Evolutionary conservation across 1,284 basidiomycete species (phyloP).

Genomic region (Agroathelia rolfsii): DNA sequence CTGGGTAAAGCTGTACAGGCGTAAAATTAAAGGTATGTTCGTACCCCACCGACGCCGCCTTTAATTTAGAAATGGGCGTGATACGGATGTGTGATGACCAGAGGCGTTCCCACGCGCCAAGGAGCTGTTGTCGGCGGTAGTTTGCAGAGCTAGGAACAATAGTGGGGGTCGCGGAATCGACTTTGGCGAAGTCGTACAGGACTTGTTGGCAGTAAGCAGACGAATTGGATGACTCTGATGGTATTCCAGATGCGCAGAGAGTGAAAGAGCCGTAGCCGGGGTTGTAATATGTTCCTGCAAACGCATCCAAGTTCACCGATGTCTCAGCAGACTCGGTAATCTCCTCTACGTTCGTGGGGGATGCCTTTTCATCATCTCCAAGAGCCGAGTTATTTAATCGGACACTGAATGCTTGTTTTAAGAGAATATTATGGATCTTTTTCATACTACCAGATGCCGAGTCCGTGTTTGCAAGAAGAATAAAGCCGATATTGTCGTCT

Average conservation of each 20-base stretch:
- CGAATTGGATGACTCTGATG: too few relatives aligned
- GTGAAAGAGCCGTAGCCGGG: constrained; percentile 26
- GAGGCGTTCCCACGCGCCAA: constrained; percentile 19
- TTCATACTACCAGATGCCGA: constrained; percentile 8
- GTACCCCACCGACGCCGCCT: too few relatives aligned
- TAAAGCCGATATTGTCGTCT: constrained; percentile 18
- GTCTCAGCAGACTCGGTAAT: background rate
- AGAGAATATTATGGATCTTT: constrained; percentile 11
- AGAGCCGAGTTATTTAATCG: background rate
- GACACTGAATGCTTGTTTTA: constrained; percentile 13
- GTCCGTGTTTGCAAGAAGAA: constrained; percentile 21
- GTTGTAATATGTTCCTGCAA: constrained; percentile 25
- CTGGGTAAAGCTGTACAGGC: constrained; percentile 16
- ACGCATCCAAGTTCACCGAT: constrained; percentile 9
- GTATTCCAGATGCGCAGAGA: constrained; percentile 24
- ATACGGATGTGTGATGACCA: constrained; percentile 21
- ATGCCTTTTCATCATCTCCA: background rate
- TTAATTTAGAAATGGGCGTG: too few relatives aligned
- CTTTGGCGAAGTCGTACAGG: constrained; percentile 18
- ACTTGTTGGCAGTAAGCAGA: constrained; percentile 18
- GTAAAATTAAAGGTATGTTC: too few relatives aligned
- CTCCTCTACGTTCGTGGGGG: background rate
- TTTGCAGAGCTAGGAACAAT: background rate
- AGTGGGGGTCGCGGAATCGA: constrained; percentile 10
- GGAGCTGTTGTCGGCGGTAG: constrained; percentile 11